Evolutionary conservation across 2,329 filamentous ascomycete species (phyloP), one percentile per base, ranked within the genome.

Genomic region (Penicillium sp.): DNA sequence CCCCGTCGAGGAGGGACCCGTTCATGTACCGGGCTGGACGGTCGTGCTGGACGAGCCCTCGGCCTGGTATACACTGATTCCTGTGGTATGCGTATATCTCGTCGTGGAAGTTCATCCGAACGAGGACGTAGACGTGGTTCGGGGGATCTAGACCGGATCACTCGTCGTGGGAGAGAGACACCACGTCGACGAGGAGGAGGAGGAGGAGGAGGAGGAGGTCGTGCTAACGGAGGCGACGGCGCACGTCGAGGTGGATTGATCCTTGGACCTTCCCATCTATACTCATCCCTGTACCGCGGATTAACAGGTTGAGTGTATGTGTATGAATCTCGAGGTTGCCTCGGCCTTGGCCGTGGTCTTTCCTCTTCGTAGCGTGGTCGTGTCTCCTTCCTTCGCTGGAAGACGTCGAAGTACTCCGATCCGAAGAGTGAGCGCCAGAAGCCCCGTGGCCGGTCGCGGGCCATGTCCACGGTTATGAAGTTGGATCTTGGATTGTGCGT

Each of bases 11-110:
- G 3, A 2, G 53, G 53, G 15, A 22, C 26, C 3, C 24, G 38
- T 44, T 55, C 53, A 33, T n/a, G n/a, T 4, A 55, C 24, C 26
- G 53, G 53, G 53, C 53, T 55, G 26, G 38, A 15, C 24, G 53
- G 53, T 19, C 53, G 53, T 5, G 38, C 8, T 7, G 53, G 26
- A 10, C 53, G 38, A 8, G n/a, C 2, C 35, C n/a, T 33, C 13
- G 28, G 49, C n/a, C n/a, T 26, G 1, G 8, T 4, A 12, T n/a
- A 19, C 17, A 9, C 15, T 50, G 45, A 28, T 17, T 50, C 26
- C 5, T 22, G 49, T 4, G 28, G 10, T 51, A n/a, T 51, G 28
- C 30, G 2, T 35, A 10, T 12, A 22, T 35, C 49, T 35, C n/a
- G 28, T 9, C 8, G 28, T 8, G 24, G 15, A 22, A 35, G 13